Evolutionary conservation across 805 yeast species (phyloP), one percentile per base, ranked within the genome.

Genomic region (Schwanniomyces polymorphus): DNA sequence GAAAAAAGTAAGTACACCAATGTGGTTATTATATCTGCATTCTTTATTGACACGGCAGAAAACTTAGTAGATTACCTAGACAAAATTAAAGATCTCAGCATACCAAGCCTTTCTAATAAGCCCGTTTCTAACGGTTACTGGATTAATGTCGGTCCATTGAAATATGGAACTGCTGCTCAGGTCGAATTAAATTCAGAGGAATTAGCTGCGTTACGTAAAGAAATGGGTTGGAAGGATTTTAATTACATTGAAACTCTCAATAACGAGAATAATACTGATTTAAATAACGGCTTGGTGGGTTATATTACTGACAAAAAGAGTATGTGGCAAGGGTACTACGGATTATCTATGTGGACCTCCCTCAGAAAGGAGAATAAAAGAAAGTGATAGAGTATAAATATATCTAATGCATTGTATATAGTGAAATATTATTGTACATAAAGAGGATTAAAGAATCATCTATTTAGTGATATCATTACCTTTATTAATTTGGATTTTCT

Each of bases 1-100:
- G 53, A 64, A 4, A 45, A 50, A 8, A 56, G 58, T 0, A 47
- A 57, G 4, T 68, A 70, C 38, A 76, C 78, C 2, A 76, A 76
- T 46, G 67, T 86, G 17, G 76, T 85, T 5, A 72, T 87, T 1
- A 79, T 84, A 3, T 76, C 88, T 0, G 86, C 85, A 4, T 92
- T 86, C 60, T 91, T 92, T 67, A 74, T 92, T 25, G 98, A 92
- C 65, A 92, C 98, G 0, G 97, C 97, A 0, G 96, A 89, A 57
- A 88, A 91, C 58, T 61, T 89, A 42, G 73, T 92, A 52, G 85
- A 82, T 35, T 91, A 91, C 63, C 64, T 92, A 45, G 86, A 85
- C 45, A 67, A 85, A 0, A 82, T 92, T 31, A 78, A 26, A 42
- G 51, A 28, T 12, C 33, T 50, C 7, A 38, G 55, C 23, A 43